Base-by-base conservation (phyloP, 1,284 basidiomycete genomes). In the Austropuccinia psidii region DNA sequence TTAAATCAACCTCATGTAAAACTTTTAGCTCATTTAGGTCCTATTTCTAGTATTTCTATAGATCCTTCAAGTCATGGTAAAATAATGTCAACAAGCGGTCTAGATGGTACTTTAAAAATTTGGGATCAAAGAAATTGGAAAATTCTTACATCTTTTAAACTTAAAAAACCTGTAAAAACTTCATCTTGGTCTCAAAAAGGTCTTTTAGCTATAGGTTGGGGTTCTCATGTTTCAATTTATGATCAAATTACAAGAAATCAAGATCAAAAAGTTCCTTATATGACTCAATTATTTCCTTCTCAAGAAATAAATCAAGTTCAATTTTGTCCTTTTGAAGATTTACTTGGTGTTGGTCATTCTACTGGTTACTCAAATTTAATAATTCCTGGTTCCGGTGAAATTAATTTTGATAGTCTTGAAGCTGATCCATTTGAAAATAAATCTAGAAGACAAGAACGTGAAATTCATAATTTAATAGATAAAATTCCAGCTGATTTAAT, bases 51-150 rank as follows among this genome's bases (percentile, higher is more conserved):
- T 41, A 85, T 97, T 15, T 86, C 88, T 31, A 86, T 97, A 6
- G 93, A 98, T 80, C 88, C 90, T 17, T 78, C 77, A 0, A 80
- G 80, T 35, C 90, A 82, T 45, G 95, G 95, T 0, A 82, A 91
- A 52, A 94, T 98, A 79, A 90, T 97, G 87, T 89, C 91, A 0
- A 97, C 93, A 0, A 85, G 89, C 1, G 93, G 94, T 0, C 84
- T 89, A 76, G 96, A 98, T 78, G 90, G 93, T 0, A 86, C 83
- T 0, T 90, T 98, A 75, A 98, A 98, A 79, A 85, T 87, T 7
- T 99, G 95, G 96, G 96, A 98, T 82, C 90, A 88, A 78, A 83
- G 96, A 64, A 97, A 93, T 84, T 95, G 94, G 89, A 93, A 90
- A 77, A 89, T 89, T 31, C 27, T 73, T 13, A 45, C 57, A 49